Base-by-base conservation (phyloP, 2,329 filamentous ascomycete genomes). In the Tolypocladium guangdongense region DNA sequence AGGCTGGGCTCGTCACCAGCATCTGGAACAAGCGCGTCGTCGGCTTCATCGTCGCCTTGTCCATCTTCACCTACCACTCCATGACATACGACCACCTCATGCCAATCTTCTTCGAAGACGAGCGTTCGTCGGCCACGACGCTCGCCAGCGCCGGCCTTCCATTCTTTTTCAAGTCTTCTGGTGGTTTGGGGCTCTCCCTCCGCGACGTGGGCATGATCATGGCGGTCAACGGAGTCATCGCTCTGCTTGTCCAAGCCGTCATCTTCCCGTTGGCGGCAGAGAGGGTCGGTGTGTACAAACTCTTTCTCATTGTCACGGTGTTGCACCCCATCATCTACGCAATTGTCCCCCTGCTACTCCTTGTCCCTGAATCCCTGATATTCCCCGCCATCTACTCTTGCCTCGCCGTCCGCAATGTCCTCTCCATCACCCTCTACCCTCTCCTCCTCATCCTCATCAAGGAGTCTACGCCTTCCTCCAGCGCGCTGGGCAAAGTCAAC, bases 21-120 rank as follows among this genome's bases (percentile, higher is more conserved):
- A 74, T 80, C 56, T 81, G 78, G 68, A 75, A 72, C 67, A 75
- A 76, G 68, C 80, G 80, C 41, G 84, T 96, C 56, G 74, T 88
- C 59, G 84, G 87, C 68, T 80, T 96, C 52, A 83, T 93, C 39
- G 64, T 90, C n/a, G 86, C 91, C 1, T 73, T 96, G 49, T 88
- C 87, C 46, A 88, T 96, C 58, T 96, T 95, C 72, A 93, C 90
- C 5, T 95, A 95, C 66, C 91, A 96, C 70, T 90, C 87, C 38
- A 96, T 96, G 90, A 90, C 87, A 0, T 96, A 89, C 69, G 92
- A 96, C 64, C 88, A 95, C 66, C 78, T 96, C 1, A 77, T 96
- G 52, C 91, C 91, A 8, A 96, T 96, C 55, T 96, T 96, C 71
- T 82, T 96, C 51, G 90, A 96, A 67, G 90, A 96, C 62, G 78